Evolutionary conservation across 2,329 filamentous ascomycete species (phyloP), one percentile per base, ranked within the genome.

Genomic region (Pseudogymnoascus sp.): DNA sequence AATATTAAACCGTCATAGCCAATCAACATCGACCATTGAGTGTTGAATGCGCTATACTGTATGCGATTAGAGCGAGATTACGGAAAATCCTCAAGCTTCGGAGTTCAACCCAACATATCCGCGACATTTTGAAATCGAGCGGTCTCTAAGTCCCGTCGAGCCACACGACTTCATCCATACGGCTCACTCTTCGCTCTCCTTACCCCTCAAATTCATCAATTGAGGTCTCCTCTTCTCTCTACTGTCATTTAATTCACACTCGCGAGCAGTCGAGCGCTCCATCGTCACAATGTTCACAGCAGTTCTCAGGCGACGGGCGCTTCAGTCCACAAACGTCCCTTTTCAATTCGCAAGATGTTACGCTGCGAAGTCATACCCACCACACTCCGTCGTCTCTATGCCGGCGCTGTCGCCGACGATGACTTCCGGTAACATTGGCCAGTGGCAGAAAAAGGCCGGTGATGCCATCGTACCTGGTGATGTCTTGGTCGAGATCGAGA

Each of bases 401-500:
- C 95, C 95, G 69, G 95, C 95, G 64, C 84, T 99, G 73, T 99
- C 95, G 67, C 95, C 95, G 63, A 99, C 95, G 71, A 99, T 99
- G 95, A 93, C 90, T 68, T 83, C 90, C 67, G 95, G 95, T 76
- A 96, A 96, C 82, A 96, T 99, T 77, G 96, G 95, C 72, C 82
- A 87, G 68, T 99, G 95, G 95, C 91, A 97, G 82, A 99, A 97
- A 86, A 96, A 97, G 82, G 83, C 87, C 69, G 95, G 95, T 75
- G 95, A 99, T 77, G 74, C 82, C 67, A 88, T 99, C 76, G 81
- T 85, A 64, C 93, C 96, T 61, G 95, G 95, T 76, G 95, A 99
- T 76, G 95, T 99, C 56, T 81, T 99, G 70, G 93, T 96, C 70
- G 93, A 96, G 83, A 96, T 97, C 73, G 95, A 99, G 85, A 99